Base-by-base conservation (phyloP, 768 basidiomycete genomes). In the Lactifluus echinatus region DNA sequence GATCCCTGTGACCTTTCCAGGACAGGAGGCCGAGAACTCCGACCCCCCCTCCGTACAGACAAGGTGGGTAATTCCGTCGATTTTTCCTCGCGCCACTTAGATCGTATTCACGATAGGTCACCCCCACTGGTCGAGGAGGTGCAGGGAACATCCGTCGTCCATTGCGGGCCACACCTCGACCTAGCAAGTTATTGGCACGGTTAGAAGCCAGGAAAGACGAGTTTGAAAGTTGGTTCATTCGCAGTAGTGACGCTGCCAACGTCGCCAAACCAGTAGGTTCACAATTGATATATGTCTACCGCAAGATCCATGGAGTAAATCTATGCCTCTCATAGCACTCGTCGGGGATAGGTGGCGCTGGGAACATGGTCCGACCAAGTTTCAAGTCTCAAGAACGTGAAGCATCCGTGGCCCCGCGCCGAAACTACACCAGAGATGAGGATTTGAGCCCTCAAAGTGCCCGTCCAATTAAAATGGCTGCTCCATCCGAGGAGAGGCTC, bases 71-170 rank as follows among this genome's bases (percentile, higher is more conserved):
- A n/a, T n/a, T 1, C 21, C 11, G 8, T 17, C 26, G 4, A 17
- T 50, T 42, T 10, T 8, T 33, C 51, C 8, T 29, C 33, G 4
- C 40, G 17, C 21, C 28, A 19, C 14, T 2, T 23, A 44, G 24
- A n/a, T 37, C 14, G 40, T 28, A 19, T 24, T 23, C 33, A 37
- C n/a, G 17, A n/a, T 29, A 53, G 57, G 8, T 33, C 19, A n/a
- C 24, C 11, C 45, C 56, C 31, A 49, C 36, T 23, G 60, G 60
- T 15, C 57, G 60, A 26, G 60, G 60, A 26, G 60, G 60, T 6
- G 42, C 47, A 37, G 60, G 60, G 24, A 61, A 61, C 36, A 28
- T 34, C 6, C 51, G 23, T 40, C 12, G 21, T 23, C 54, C 46
- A n/a, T 49, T 26, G 21, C 37, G 24, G 29, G 8, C 31, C 4